These are phyloP conservation scores for Alternaria gansuensis DNA, from an alignment of 2,329 filamentous ascomycete genomes.

Conservation along the genomic window DNA sequence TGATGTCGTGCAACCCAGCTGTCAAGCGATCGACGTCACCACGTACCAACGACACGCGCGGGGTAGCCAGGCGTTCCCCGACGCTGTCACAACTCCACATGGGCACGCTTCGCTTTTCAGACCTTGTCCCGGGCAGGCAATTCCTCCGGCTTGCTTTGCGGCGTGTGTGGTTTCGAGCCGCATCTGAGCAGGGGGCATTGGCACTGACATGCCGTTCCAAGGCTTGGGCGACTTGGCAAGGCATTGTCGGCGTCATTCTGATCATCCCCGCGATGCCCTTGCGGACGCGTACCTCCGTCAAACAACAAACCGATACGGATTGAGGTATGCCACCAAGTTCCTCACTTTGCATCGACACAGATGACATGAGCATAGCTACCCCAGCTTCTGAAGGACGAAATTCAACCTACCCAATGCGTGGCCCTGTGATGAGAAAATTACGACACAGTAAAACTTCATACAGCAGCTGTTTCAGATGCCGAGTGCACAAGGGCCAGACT, in stretches of 20 bases:
- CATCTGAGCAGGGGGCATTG: conserved; percentile 14
- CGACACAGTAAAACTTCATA: background rate
- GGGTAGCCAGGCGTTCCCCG: conserved; percentile 14
- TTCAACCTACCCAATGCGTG: background rate
- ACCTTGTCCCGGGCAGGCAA: conserved; percentile 15
- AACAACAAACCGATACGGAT: background rate
- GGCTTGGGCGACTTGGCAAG: conserved; percentile 19
- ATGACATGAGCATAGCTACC: background rate
- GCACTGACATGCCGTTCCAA: conserved; percentile 13
- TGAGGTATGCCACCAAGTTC: background rate
- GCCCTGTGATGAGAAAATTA: background rate
- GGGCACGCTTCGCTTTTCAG: background rate
- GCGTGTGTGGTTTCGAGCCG: conserved; percentile 14
- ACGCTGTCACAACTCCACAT: conserved; percentile 8
- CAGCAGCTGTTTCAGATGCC: background rate
- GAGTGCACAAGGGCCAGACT: background rate
- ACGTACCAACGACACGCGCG: conserved; percentile 15
- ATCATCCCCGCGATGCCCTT: background rate
- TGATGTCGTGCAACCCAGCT: conserved; percentile 12
- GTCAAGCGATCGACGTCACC: conserved; percentile 15
- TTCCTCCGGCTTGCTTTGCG: conserved; percentile 14
- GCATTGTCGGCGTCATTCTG: conserved; percentile 8
- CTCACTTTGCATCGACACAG: background rate
- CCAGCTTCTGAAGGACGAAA: too few relatives aligned
- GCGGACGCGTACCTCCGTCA: background rate